Percentiles rank a stretch among this genome's conserved stretches.
Evolutionary conservation across 257 asterid species (phyloP).

Genomic region (Nicotiana paniculata): DNA sequence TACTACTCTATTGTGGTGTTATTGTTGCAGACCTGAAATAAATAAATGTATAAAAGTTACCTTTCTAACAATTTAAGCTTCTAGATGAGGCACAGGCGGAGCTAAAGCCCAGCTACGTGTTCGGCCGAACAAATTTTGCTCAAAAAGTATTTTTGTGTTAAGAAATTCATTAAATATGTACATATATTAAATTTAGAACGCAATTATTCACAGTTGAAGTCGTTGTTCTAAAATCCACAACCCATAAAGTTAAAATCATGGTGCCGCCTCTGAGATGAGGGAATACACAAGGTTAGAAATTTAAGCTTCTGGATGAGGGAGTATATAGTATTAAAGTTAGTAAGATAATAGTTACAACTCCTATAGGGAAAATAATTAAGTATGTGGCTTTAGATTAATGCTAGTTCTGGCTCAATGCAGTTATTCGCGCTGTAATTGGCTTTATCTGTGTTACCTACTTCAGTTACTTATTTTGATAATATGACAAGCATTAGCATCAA

Average conservation of each 20-base stretch:
- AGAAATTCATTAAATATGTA: too few species aligned
- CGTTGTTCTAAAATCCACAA: too few species aligned
- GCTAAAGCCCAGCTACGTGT: too few species aligned
- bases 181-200: too few species aligned
- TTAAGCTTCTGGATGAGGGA: not conserved
- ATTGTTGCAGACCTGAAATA: not conserved
- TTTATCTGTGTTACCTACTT: not conserved
- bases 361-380: not conserved
- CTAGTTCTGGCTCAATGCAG: not conserved
- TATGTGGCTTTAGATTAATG: not conserved
- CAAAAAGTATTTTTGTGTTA: too few species aligned
- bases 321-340: not conserved
- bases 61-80: not conserved
- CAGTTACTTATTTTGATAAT: not conserved
- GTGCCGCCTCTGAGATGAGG: too few species aligned
- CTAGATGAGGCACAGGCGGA: not conserved
- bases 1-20: not conserved
- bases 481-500: not conserved
- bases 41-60: too few species aligned
- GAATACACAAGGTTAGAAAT: too few species aligned
- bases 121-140: too few species aligned
- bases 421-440: not conserved
- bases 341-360: not conserved
- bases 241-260: too few species aligned
- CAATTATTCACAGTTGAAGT: too few species aligned